These are phyloP conservation scores for Gastrolobium villosum DNA, from an alignment of 306 rosid species.

Conservation along the genomic window DNA sequence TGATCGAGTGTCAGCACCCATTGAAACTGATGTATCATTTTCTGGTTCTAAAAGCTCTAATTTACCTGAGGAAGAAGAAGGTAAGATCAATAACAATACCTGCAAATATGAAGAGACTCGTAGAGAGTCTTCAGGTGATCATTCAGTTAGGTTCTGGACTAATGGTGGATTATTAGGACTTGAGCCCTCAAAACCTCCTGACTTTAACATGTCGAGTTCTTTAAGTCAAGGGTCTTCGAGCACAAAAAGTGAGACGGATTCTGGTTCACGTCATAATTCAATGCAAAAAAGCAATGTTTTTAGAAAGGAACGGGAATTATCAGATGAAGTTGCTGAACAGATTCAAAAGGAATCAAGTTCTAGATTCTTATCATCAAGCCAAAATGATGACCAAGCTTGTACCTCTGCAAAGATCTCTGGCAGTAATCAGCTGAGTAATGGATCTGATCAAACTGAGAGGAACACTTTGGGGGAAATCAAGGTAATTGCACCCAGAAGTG, in stretches of 20 bases:
- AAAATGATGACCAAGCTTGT: slow-evolving; percentile 52
- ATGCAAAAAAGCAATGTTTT: slow-evolving; percentile 50
- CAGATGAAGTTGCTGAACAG: slow-evolving; percentile 45
- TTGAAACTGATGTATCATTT: slow-evolving; percentile 41
- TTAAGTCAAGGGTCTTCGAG: slow-evolving; percentile 50
- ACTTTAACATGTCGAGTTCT: slow-evolving; percentile 65
- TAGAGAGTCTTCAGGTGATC: slow-evolving; percentile 58
- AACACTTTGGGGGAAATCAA: slow-evolving; percentile 44
- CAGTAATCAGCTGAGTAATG: slow-evolving; percentile 49
- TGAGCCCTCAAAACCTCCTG: slow-evolving; percentile 95
- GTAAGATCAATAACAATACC: slow-evolving; percentile 47
- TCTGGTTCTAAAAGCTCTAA: slow-evolving; percentile 49
- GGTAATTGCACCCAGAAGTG: slow-evolving; percentile 53
- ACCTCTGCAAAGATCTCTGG: slow-evolving; percentile 41
- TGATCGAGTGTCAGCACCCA: slow-evolving; percentile 56
- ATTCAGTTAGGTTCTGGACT: slow-evolving; percentile 85
- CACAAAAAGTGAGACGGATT: slow-evolving; percentile 49
- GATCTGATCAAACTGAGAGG: slow-evolving; percentile 46
- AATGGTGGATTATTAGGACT: slow-evolving; percentile 98
- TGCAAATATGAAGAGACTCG: slow-evolving; percentile 59
- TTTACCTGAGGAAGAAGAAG: slow-evolving; percentile 55
- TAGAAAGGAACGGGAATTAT: slow-evolving; percentile 44
- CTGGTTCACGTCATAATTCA: slow-evolving; percentile 48
- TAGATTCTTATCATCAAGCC: slow-evolving; percentile 49
- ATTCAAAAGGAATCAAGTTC: slow-evolving; percentile 53